phyloP scores from a whole-genome alignment of 331 rosid genomes.

The Spiraea crenata region DNA sequence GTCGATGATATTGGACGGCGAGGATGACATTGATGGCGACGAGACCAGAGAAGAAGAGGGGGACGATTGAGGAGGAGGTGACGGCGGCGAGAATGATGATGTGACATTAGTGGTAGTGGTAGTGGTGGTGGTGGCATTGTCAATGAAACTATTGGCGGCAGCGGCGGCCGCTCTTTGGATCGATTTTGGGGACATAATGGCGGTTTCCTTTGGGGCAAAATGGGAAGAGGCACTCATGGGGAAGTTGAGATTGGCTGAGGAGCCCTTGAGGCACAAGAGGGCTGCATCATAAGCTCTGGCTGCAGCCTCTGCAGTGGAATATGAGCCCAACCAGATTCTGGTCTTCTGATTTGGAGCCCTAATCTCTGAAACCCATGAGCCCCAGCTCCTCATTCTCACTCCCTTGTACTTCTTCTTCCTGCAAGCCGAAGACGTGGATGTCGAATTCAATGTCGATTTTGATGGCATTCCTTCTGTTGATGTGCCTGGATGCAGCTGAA shows the following conservation, averaged over 20 bases:
- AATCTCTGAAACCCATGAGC: slow-evolving; percentile 95
- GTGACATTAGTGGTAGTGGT: not conserved
- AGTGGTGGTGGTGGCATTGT: slow-evolving; percentile 9
- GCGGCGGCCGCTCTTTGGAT: slow-evolving; percentile 89
- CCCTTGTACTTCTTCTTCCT: slow-evolving; percentile 84
- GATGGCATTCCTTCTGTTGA: slow-evolving; percentile 12
- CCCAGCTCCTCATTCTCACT: slow-evolving; percentile 99
- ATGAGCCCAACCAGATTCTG: slow-evolving; percentile 96
- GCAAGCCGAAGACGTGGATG: slow-evolving; percentile 7
- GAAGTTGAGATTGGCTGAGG: slow-evolving; percentile 80
- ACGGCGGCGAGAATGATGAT: slow-evolving; percentile 6
- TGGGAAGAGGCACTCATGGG: slow-evolving; percentile 36
- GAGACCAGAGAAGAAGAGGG: slow-evolving; percentile 59
- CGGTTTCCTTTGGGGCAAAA: slow-evolving; percentile 37
- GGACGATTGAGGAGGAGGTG: slow-evolving; percentile 34
- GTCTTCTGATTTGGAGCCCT: slow-evolving; percentile 96
- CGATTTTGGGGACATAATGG: slow-evolving; percentile 73
- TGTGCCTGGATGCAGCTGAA: slow-evolving; percentile 26
- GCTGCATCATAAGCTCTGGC: slow-evolving; percentile 99
- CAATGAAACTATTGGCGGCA: slow-evolving; percentile 53
- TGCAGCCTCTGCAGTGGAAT: slow-evolving; percentile 93
- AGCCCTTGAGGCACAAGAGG: slow-evolving; percentile 83
- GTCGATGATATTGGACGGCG: slow-evolving; percentile 41
- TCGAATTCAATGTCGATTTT: not conserved
- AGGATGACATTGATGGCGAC: slow-evolving; percentile 45